These are phyloP conservation scores for Solanum virginianum DNA, from an alignment of 257 asterid genomes.

Conservation along the genomic window DNA sequence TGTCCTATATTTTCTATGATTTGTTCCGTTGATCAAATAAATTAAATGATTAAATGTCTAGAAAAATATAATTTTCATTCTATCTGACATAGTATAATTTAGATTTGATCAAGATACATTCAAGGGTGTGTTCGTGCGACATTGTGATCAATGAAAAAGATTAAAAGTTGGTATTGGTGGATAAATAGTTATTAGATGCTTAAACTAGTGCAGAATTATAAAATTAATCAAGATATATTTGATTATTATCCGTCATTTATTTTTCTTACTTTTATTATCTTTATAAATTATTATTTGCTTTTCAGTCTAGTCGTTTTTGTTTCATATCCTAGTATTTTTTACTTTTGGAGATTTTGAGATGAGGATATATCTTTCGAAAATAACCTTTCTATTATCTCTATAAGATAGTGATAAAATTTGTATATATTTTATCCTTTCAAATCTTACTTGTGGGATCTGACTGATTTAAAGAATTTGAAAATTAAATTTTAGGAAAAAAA, in stretches of 20 bases:
- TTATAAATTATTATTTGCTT: too few relatives aligned
- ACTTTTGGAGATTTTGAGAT: too few relatives aligned
- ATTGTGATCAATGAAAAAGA: background rate
- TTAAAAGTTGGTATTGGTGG: fast-evolving
- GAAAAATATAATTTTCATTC: background rate
- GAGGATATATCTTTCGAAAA: too few relatives aligned
- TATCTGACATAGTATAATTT: background rate
- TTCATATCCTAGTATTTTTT: too few relatives aligned
- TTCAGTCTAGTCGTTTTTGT: too few relatives aligned
- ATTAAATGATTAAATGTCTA: background rate
- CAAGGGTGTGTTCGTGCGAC: background rate
- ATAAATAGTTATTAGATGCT: background rate
- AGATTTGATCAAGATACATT: background rate
- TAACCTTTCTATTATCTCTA: too few relatives aligned
- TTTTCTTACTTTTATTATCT: too few relatives aligned
- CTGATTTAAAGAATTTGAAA: background rate
- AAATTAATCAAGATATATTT: too few relatives aligned
- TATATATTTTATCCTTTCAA: too few relatives aligned
- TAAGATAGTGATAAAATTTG: too few relatives aligned
- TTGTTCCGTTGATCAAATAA: background rate
- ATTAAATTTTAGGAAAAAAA: background rate
- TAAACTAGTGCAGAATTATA: background rate
- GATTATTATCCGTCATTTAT: too few relatives aligned
- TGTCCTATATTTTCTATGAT: background rate
- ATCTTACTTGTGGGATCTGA: too few relatives aligned